phyloP scores from a whole-genome alignment of 306 rosid species.

The Castanea crenata region DNA sequence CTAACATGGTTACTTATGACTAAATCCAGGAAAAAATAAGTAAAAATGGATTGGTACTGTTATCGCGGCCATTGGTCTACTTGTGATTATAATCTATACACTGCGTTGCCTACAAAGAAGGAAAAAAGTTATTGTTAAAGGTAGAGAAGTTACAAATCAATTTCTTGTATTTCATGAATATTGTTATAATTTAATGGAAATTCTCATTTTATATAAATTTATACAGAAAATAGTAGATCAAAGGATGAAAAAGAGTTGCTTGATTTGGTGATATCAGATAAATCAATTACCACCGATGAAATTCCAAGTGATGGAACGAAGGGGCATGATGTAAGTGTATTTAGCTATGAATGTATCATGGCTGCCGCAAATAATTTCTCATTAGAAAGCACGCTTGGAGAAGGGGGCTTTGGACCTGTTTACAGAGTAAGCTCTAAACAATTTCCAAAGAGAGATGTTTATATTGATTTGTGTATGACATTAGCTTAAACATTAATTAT shows the following conservation, averaged over 20 bases:
- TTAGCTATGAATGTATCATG: constrained; percentile 17
- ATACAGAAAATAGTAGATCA: neutral
- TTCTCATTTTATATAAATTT: neutral
- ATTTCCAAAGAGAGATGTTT: neutral
- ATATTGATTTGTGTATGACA: no score
- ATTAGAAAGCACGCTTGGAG: constrained; percentile 17
- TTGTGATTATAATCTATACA: neutral
- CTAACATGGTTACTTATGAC: no score
- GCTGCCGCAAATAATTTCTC: constrained; percentile 25
- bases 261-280: neutral
- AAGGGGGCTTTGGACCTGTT: constrained; percentile 41
- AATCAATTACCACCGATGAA: neutral
- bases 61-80: no score
- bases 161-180: neutral
- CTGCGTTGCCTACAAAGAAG: neutral
- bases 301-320: constrained; percentile 3
- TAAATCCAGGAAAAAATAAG: no score
- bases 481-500: neutral
- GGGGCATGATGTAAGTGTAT: constrained; percentile 8
- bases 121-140: constrained; percentile 11
- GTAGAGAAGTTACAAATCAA: constrained; percentile 2
- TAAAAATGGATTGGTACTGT: no score
- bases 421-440: constrained; percentile 22
- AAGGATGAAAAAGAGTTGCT: neutral
- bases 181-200: no score